A percentile compares a stretch with the other conserved stretches of the same genome.
Evolutionary conservation across 176 grass and related monocot genomes (phyloP).

Genomic region (Zea luxurians): DNA sequence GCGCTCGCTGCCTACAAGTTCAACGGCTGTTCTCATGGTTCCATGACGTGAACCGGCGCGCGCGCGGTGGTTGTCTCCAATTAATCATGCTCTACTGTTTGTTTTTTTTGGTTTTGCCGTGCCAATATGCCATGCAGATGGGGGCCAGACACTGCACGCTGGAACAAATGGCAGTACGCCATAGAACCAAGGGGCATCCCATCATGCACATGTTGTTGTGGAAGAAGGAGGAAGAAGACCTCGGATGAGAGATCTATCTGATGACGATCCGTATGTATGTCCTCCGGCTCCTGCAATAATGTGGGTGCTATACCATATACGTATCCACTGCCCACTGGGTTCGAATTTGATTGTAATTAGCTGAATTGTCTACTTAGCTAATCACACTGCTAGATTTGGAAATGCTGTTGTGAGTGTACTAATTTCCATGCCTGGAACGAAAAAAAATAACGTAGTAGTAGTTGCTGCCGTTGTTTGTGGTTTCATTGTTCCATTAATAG

Average conservation of each 20-base stretch:
- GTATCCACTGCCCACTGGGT: not conserved
- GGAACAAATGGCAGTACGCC: constrained; percentile 18
- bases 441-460: not conserved
- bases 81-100: constrained; percentile 41
- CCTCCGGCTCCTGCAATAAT: not conserved
- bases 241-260: not conserved
- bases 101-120: not conserved
- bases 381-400: not conserved
- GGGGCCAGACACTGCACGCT: not conserved
- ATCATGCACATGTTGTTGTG: constrained; percentile 17
- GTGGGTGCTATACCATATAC: not conserved
- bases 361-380: not conserved
- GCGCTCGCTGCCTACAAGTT: not conserved
- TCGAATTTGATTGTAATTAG: not conserved
- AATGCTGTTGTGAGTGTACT: not conserved
- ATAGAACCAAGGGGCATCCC: constrained; percentile 41
- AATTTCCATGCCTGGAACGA: not conserved
- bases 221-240: not conserved
- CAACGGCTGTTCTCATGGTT: constrained; percentile 35
- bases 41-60: constrained; percentile 35
- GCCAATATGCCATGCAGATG: constrained; percentile 16
- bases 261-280: not conserved
- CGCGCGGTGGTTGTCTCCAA: constrained; percentile 42
- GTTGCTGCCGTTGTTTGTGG: not conserved
- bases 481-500: not conserved